Base-by-base conservation (phyloP, 106 monocot genomes). In the Apostasia shenzhenica region DNA sequence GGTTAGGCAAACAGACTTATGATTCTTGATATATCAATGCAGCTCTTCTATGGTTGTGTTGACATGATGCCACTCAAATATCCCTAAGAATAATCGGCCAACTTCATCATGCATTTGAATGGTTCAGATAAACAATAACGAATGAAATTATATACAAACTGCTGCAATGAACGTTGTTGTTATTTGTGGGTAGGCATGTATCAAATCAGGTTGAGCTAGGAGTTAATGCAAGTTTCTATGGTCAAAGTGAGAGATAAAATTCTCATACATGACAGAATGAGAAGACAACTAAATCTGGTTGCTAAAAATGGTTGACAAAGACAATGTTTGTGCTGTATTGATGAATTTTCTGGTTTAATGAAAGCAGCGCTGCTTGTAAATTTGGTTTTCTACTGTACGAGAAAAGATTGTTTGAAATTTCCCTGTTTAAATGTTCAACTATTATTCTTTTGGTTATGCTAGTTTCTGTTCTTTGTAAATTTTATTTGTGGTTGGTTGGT, bases 1-100 rank as follows among this genome's bases (percentile, higher is more conserved):
- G 76, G 76, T 76, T 13, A 59, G 65, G 14, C 2, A 2, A 46
- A 46, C n/a, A 65, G 65, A 26, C 7, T 26, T 37, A 47, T 37
- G 48, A 49, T 48, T 1, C 48, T 48, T 48, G 12, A 3, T 5
- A 26, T 65, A 65, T 49, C 65, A 65, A 0, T 26, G 49, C 48
- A 26, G 26, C 26, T 26, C 26, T 26, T 26, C 26, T 26, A 26
- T 26, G 26, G 26, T 26, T 26, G 26, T 26, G 26, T 26, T 26
- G 26, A 26, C 26, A 26, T 26, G 26, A 26, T 26, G 26, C 26
- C 26, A 26, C 26, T 26, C 26, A 26, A 26, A 26, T 26, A 26
- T 26, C 26, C 26, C 26, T 26, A 26, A 26, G 26, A 26, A 26
- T 26, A 26, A 26, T 26, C 26, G 26, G 26, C 26, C 26, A 26